phyloP scores from a whole-genome alignment of 2,329 filamentous ascomycete species.

The Pseudogymnoascus destructans region DNA sequence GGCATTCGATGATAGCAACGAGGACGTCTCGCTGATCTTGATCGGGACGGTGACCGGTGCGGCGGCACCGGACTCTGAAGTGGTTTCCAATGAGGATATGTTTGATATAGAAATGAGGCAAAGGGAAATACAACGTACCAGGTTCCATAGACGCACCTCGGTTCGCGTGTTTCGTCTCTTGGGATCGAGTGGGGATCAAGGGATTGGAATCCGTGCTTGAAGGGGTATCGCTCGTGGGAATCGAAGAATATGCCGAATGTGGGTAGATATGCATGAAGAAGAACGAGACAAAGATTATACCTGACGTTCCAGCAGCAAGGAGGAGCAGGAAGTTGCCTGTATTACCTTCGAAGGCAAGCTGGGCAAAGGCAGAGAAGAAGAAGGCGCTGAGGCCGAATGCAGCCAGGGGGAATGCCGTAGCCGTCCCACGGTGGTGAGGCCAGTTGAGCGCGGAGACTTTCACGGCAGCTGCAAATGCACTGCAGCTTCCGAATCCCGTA shows the following conservation, averaged over 20 bases:
- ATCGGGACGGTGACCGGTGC: constrained; percentile 19
- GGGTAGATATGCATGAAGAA: constrained; percentile 74
- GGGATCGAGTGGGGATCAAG: constrained; percentile 35
- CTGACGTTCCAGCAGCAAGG: constrained; percentile 65
- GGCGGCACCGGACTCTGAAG: constrained; percentile 20
- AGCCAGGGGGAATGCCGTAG: constrained; percentile 83
- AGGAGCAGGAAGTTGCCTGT: constrained; percentile 71
- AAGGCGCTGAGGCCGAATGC: constrained; percentile 92
- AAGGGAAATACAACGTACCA: constrained; percentile 44
- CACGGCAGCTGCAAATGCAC: constrained; percentile 77
- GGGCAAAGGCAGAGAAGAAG: constrained; percentile 77
- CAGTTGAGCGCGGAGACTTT: constrained; percentile 85
- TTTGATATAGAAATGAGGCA: constrained; percentile 23
- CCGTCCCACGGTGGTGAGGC: constrained; percentile 80
- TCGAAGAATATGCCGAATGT: constrained; percentile 33
- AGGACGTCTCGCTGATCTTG: constrained; percentile 62
- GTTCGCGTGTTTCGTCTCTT: constrained; percentile 30
- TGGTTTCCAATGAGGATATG: constrained; percentile 22
- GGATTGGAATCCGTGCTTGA: constrained; percentile 19
- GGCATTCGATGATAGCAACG: constrained; percentile 56
- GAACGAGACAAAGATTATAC: constrained; percentile 62
- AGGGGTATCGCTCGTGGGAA: constrained; percentile 28
- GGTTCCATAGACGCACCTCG: constrained; percentile 37
- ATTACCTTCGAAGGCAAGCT: constrained; percentile 67
- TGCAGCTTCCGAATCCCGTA: constrained; percentile 78